Evolutionary conservation across 306 rosid species (phyloP).

Genomic region (Prunus persica): Prunus_persica_NCBIv2 NC_034013.1:6390501-6391000

Average conservation of each 20-base stretch:
- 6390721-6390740: slow-evolving; percentile 60
- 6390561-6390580: not conserved
- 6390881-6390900: slow-evolving; percentile 42
- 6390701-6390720: slow-evolving; percentile 64
- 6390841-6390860: slow-evolving; percentile 54
- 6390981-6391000: slow-evolving; percentile 41
- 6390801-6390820: not conserved
- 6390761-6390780: no score
- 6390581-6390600: slow-evolving; percentile 22
- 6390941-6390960: slow-evolving; percentile 28
- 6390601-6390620: slow-evolving; percentile 24
- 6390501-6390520: slow-evolving; percentile 33
- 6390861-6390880: slow-evolving; percentile 53
- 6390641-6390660: slow-evolving; percentile 57
- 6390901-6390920: slow-evolving; percentile 59
- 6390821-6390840: not conserved
- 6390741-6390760: slow-evolving; percentile 43
- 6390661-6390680: slow-evolving; percentile 41
- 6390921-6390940: slow-evolving; percentile 11
- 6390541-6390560: slow-evolving; percentile 18
- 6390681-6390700: slow-evolving; percentile 47
- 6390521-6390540: slow-evolving; percentile 17
- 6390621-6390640: not conserved
- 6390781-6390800: no score
- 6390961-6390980: slow-evolving; percentile 12